Base-by-base conservation (phyloP, 2,329 filamentous ascomycete genomes). In the Rhynchosporium agropyri region DNA sequence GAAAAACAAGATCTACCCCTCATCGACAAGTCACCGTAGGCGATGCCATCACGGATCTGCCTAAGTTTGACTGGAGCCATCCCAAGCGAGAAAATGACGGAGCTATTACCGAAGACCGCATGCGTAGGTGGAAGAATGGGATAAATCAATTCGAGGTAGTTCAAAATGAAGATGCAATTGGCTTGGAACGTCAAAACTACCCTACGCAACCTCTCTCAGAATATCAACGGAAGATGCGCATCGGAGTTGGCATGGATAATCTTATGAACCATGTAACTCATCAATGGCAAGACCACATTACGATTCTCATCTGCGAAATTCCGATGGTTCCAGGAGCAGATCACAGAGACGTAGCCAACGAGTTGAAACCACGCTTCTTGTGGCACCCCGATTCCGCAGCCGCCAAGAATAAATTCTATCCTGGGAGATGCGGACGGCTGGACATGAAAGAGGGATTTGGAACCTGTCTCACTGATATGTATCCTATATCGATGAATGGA, bases 41-140 rank as follows among this genome's bases (percentile, higher is more conserved):
- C 13, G 66, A 65, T 33, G 62, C 58, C 1, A 20, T 68, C 3
- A 60, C 57, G 3, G 69, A 71, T 51, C 49, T 70, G 1, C 63
- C 67, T 10, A 20, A 13, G 3, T 68, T 66, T 40, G 67, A 70
- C 3, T 67, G 66, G 63, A 46, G n/a, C 9, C 63, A 67, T 42
- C 58, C 62, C 3, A 51, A 63, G 20, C n/a, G n/a, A 46, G 43
- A 8, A 46, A 8, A 46, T 10, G n/a, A 46, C 26, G n/a, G 15
- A 8, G n/a, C n/a, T n/a, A 26, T 26, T 8, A 46, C 20, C n/a
- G 20, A 26, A 9, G n/a, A 46, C n/a, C n/a, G 33, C 5, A 10
- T 36, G 5, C 33, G n/a, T 46, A n/a, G 20, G 26, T 7, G 9
- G 9, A 8, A 20, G n/a, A 9, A 46, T 1, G 5, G n/a, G 8